Base-by-base conservation (phyloP, 1,284 basidiomycete species). In the Trichosporon ovoides region DNA sequence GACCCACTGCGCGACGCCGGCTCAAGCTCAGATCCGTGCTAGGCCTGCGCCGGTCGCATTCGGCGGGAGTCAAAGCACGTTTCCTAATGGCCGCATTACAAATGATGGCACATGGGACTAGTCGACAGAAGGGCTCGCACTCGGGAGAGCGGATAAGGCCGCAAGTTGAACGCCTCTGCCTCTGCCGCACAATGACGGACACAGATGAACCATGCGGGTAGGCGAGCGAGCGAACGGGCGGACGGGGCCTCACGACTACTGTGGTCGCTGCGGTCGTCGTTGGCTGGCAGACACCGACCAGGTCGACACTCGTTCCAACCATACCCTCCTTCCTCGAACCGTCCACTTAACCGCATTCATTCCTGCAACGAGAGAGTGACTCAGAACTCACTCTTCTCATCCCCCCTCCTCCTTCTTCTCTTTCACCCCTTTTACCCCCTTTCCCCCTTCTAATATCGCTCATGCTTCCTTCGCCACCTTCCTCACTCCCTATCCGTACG, bases 301-400 rank as follows among this genome's bases (percentile, higher is more conserved):
- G n/a, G 14, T 22, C 43, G 28, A 48, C 43, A 13, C 7, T 9
- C 43, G 13, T n/a, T 38, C 37, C 16, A 7, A 31, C 7, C n/a
- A n/a, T n/a, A n/a, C 28, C 43, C 43, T 48, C 28, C 43, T 22
- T 48, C 43, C n/a, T n/a, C n/a, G n/a, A 14, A 48, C 43, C 43
- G 28, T 48, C 43, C 43, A 48, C 43, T 48, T 24, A 48, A 31
- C 46, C 53, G 22, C 20, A 5, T 31, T 56, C 37, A n/a, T n/a
- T n/a, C n/a, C n/a, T n/a, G 38, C 14, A 28, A 9, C 24, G 43
- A 48, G 43, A 7, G 14, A 28, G 24, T 22, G 24, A n/a, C 22
- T 5, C 24, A 31, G 10, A 3, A 16, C 52, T 36, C 37, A 16
- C 37, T 19, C 34, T 40, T 34, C 52, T 24, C 37, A 20, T 22